A percentile compares a stretch with the other conserved stretches of the same genome.
phyloP scores from a whole-genome alignment of 139 green algal genomes.

The Picochlorum sp. region DNA sequence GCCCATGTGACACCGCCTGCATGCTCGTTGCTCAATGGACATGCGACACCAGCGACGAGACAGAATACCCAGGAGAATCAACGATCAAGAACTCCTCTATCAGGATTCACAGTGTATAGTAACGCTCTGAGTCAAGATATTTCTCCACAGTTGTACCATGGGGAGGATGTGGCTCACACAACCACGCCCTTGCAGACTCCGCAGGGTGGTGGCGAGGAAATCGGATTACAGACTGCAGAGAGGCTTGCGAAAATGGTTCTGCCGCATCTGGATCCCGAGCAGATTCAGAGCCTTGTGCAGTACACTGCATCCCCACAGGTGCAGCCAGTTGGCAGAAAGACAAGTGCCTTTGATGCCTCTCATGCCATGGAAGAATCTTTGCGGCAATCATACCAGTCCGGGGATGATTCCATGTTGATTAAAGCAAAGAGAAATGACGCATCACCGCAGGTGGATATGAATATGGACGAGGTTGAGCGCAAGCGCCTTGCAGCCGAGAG shows the following conservation, averaged over 20 bases:
- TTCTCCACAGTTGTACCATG: background rate
- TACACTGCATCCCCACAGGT: background rate
- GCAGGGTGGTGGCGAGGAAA: background rate
- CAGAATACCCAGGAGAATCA: background rate
- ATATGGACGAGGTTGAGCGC: background rate
- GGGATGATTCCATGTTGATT: too few species aligned
- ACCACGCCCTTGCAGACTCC: too few species aligned
- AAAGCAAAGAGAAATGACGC: background rate
- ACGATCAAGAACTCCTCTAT: constrained; percentile 6
- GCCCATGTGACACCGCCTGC: background rate
- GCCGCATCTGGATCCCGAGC: background rate
- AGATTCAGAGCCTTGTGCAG: constrained; percentile 1
- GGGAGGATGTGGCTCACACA: too few species aligned
- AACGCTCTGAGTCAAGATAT: constrained; percentile 17
- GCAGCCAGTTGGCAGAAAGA: background rate
- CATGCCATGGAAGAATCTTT: too few species aligned
- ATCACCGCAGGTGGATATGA: background rate
- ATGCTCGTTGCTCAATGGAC: background rate
- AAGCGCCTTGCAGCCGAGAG: background rate
- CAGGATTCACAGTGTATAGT: constrained; percentile 33
- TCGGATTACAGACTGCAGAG: background rate
- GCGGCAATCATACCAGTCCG: too few species aligned
- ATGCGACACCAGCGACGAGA: background rate
- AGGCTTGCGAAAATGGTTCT: background rate
- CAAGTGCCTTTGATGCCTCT: too few species aligned